Evolutionary conservation across 345 rosid species (phyloP).

Genomic region (Lagerstroemia speciosa): DNA sequence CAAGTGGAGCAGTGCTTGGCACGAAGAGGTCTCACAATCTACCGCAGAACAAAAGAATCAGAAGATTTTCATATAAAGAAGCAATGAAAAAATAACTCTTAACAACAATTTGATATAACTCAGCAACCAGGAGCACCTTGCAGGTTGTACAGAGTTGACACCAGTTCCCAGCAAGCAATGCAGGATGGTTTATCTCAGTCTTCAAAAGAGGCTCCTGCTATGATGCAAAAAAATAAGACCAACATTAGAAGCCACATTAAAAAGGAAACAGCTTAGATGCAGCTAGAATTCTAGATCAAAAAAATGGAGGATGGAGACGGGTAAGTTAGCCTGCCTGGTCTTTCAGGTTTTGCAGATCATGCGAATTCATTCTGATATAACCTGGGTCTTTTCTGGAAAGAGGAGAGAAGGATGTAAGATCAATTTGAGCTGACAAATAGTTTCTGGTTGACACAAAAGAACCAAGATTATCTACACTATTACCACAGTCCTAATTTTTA

Average conservation of each 20-base stretch:
- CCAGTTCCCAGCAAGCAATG: conserved; percentile 94
- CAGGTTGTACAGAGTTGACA: conserved; percentile 94
- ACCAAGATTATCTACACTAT: background rate
- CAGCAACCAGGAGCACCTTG: conserved; percentile 43
- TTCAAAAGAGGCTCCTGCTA: conserved; percentile 80
- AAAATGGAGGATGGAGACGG: background rate
- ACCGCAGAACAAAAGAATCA: conserved; percentile 6
- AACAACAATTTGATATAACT: background rate
- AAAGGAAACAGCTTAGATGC: background rate
- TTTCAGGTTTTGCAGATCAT: conserved; percentile 71
- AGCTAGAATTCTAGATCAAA: background rate
- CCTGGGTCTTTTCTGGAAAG: conserved; percentile 89
- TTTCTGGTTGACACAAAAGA: background rate
- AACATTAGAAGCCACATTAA: background rate
- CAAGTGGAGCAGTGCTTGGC: conserved; percentile 95
- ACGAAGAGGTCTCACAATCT: conserved; percentile 95
- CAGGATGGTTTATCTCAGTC: conserved; percentile 83
- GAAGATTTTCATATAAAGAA: conserved; percentile 12
- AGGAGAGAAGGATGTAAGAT: conserved; percentile 5
- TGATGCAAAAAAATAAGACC: background rate
- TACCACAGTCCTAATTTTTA: background rate
- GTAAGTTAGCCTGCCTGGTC: conserved; percentile 59
- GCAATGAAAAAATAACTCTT: background rate
- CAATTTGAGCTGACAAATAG: background rate
- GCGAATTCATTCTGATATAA: conserved; percentile 66